phyloP scores from a whole-genome alignment of 2,329 filamentous ascomycete species.

The Calonectria pseudoturangicola region DNA sequence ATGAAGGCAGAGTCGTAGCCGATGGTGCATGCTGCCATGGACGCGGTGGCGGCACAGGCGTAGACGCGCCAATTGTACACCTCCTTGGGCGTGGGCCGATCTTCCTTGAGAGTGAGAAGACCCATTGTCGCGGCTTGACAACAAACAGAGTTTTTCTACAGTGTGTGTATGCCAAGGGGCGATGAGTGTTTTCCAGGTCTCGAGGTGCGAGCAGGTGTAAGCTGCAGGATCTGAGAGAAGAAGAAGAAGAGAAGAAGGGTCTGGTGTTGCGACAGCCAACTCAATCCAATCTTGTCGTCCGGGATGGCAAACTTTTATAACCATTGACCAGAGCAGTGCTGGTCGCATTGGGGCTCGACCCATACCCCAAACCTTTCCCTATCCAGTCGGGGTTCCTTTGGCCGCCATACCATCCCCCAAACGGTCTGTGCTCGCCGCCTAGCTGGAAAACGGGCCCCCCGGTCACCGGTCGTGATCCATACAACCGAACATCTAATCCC shows the following conservation, averaged over 20 bases:
- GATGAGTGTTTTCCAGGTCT: constrained; percentile 3
- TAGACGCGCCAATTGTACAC: constrained; percentile 79
- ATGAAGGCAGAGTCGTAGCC: constrained; percentile 85
- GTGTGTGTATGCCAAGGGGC: background rate
- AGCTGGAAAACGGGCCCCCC: constrained; percentile 22
- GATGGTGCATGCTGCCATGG: constrained; percentile 74
- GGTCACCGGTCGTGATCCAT: constrained; percentile 29
- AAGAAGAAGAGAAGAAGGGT: background rate
- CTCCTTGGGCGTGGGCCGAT: constrained; percentile 73
- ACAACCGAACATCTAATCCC: constrained; percentile 30
- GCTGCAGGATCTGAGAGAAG: constrained; percentile 23
- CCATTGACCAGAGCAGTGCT: background rate
- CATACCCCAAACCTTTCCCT: constrained; percentile 33
- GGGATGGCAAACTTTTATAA: constrained; percentile 42
- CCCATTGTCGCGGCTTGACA: constrained; percentile 59
- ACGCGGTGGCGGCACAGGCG: constrained; percentile 71
- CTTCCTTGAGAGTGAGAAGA: constrained; percentile 71
- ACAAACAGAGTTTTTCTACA: background rate
- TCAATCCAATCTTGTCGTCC: background rate
- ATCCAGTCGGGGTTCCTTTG: constrained; percentile 25
- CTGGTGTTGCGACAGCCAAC: constrained; percentile 17
- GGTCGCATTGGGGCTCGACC: constrained; percentile 34
- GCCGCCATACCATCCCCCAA: constrained; percentile 2
- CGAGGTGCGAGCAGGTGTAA: background rate
- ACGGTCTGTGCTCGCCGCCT: constrained; percentile 35